Evolutionary conservation across 2,329 filamentous ascomycete species (phyloP).

Genomic region (Fusarium stilboides): DNA sequence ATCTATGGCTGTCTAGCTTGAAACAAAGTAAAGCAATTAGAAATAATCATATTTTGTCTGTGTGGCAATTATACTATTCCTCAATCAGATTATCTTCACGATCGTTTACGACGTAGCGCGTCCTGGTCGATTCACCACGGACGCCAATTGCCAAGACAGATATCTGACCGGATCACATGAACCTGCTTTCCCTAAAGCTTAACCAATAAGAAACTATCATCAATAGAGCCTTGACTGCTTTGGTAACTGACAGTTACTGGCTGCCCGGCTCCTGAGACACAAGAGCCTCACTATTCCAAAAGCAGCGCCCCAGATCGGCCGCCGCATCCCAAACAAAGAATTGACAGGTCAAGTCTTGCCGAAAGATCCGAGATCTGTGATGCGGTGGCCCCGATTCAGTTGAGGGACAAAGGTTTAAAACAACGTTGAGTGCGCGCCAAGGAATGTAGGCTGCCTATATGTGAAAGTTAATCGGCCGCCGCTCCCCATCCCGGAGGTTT

Average conservation of each 20-base stretch:
- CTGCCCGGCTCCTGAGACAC: neutral
- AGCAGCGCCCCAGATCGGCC: neutral
- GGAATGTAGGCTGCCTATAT: conserved; percentile 24
- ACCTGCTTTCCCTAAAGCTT: neutral
- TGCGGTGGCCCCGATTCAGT: neutral
- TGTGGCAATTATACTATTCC: neutral
- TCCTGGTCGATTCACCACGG: neutral
- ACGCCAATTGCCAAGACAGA: neutral
- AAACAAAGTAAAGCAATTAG: too few relatives aligned
- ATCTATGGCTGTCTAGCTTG: too few relatives aligned
- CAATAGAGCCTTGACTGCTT: neutral
- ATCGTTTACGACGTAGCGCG: neutral
- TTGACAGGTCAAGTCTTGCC: neutral
- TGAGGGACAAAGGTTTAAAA: neutral
- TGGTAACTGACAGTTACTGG: neutral
- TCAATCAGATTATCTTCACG: neutral
- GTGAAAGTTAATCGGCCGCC: neutral
- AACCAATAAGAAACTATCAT: neutral
- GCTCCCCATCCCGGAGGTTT: conserved; percentile 2
- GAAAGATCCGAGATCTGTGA: conserved; percentile 9
- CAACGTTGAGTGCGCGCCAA: neutral
- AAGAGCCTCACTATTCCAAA: conserved; percentile 2
- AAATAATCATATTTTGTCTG: too few relatives aligned
- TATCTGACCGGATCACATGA: neutral
- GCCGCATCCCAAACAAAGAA: neutral